Percentiles rank a stretch among this genome's conserved stretches.
These are phyloP conservation scores for Penicillium rolfsii DNA, from an alignment of 2,329 filamentous ascomycete genomes.

Conservation along the genomic window DNA sequence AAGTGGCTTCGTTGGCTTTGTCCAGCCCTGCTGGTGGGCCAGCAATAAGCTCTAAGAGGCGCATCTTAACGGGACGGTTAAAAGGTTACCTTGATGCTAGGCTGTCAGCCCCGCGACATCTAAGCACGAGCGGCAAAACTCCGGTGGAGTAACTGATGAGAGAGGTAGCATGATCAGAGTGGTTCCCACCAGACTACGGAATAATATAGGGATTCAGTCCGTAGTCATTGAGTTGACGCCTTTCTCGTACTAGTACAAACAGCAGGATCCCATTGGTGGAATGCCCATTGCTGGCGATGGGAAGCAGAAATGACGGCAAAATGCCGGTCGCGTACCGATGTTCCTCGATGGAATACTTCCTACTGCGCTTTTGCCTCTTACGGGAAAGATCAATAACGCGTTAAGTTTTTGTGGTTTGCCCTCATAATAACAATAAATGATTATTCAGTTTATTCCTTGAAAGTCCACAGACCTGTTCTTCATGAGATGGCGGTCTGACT, in stretches of 20 bases:
- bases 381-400: not conserved
- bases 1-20: slow-evolving; percentile 1
- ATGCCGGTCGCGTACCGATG: not conserved
- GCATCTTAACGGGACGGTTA: slow-evolving; percentile 17
- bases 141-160: slow-evolving; percentile 29
- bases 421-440: not conserved
- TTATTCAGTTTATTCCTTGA: not conserved
- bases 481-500: not conserved
- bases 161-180: not conserved
- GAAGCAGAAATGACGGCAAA: slow-evolving; percentile 2
- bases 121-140: slow-evolving; percentile 30
- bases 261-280: slow-evolving; percentile 2
- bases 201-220: not conserved
- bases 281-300: slow-evolving; percentile 5
- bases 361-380: not conserved
- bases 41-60: slow-evolving; percentile 28
- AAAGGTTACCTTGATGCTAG: slow-evolving; percentile 8
- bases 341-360: no score
- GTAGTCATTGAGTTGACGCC: not conserved
- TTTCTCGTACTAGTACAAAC: not conserved
- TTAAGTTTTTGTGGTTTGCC: not conserved
- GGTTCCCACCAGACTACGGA: not conserved
- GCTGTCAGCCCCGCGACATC: not conserved
- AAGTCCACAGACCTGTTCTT: not conserved
- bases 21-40: slow-evolving; percentile 8